Conservation (phyloP, 441 rosid genomes). For the Capsella rubella region DNA sequence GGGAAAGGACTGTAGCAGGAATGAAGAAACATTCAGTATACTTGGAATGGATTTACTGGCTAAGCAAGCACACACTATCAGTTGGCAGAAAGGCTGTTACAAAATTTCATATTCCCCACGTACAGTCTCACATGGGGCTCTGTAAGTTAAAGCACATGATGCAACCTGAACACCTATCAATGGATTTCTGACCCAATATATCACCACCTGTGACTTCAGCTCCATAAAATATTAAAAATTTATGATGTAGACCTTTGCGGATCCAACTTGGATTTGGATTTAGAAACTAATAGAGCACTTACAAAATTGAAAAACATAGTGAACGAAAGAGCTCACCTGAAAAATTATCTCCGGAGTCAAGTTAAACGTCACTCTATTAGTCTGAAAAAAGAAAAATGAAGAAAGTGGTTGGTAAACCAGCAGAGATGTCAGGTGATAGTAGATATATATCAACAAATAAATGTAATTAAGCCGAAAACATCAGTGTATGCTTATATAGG, state of each 20-base stretch:
- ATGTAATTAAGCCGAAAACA: constrained; percentile 6
- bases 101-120: background rate
- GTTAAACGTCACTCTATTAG: constrained; percentile 87
- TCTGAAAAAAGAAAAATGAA: constrained; percentile 55
- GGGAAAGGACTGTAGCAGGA: constrained; percentile 1
- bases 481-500: background rate
- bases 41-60: background rate
- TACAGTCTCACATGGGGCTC: background rate
- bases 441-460: background rate
- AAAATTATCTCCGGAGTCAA: constrained; percentile 85
- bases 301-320: constrained; percentile 4
- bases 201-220: background rate
- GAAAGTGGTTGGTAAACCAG: constrained; percentile 9
- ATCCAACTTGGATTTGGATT: constrained; percentile 14
- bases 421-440: background rate
- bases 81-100: constrained; percentile 13
- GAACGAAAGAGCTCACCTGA: constrained; percentile 60
- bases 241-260: background rate
- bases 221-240: constrained; percentile 4
- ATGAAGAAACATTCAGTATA: constrained; percentile 10
- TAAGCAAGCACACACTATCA: background rate
- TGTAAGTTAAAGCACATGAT: constrained; percentile 14
- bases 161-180: background rate
- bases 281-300: constrained; percentile 1
- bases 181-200: background rate